Base-by-base conservation (phyloP, 164 flowering plant species). In the Brasenia schreberi region DNA sequence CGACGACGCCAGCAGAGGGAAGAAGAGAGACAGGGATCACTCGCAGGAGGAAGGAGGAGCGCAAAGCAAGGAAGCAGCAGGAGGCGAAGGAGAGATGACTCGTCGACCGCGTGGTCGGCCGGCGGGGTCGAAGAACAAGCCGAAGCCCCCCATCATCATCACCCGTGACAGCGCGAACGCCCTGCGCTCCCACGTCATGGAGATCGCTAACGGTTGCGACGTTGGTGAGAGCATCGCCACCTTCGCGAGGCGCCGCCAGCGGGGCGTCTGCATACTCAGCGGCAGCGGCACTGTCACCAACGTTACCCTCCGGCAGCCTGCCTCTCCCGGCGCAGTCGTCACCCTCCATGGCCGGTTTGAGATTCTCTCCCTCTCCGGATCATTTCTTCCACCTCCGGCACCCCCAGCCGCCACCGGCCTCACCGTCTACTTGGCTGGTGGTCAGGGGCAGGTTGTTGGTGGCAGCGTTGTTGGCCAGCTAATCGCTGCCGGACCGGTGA, bases 81-180 rank as follows among this genome's bases (percentile, higher is more conserved):
- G 67, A 0, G 73, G 76, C 16, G 85, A 67, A 42, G 84, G 86
- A 7, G 97, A 83, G 71, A 78, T 76, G 33, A 75, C 77, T 0
- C 78, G 92, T 59, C 64, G 94, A 59, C 94, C 90, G 0, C 72
- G 97, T 17, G 97, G 97, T 4, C 65, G 97, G 59, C 97, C 97
- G 0, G 78, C 97, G 0, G 97, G 97, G 0, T 91, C 97, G 11
- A 91, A 91, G 75, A 91, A 91, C 88, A 91, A 83, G 77, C 94
- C 96, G 2, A 91, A 87, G 69, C 97, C 97, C 5, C 97, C 97
- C 2, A 85, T 87, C 77, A 89, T 91, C 64, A 87, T 91, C 62
- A 91, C 97, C 14, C 79, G 94, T 0, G 96, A 91, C 45, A 89
- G 96, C 66, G 87, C 96, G 39, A 91, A 91, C 65, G 92, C 97